Percentiles rank a stretch among this genome's conserved stretches.
Conservation (phyloP, 1,284 basidiomycete genomes). For the Cryptococcus sp. region DNA sequence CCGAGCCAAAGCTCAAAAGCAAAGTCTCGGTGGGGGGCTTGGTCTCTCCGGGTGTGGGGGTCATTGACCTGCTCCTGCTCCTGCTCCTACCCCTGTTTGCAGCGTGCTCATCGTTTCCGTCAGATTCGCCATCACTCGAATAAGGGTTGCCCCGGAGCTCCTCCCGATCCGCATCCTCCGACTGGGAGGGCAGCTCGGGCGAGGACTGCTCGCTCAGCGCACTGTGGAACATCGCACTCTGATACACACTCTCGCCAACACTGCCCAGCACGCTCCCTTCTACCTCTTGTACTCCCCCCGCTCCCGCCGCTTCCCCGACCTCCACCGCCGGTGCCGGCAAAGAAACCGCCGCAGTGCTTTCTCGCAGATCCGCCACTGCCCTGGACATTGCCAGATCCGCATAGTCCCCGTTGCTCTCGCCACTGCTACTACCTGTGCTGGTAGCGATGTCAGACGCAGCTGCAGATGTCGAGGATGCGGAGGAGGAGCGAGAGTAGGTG, state of each 20-base stretch:
- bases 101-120: not conserved
- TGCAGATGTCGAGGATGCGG: slow-evolving; percentile 20
- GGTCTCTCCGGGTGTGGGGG: slow-evolving; percentile 25
- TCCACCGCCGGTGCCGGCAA: slow-evolving; percentile 17
- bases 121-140: not conserved
- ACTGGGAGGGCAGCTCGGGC: too few relatives aligned
- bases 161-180: too few relatives aligned
- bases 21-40: slow-evolving; percentile 12
- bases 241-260: slow-evolving; percentile 28
- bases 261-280: too few relatives aligned
- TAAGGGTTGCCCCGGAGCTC: too few relatives aligned
- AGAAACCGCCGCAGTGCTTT: slow-evolving; percentile 23
- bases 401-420: slow-evolving; percentile 22
- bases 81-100: not conserved
- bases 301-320: too few relatives aligned
- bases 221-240: slow-evolving; percentile 30
- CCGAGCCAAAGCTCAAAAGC: slow-evolving; percentile 39
- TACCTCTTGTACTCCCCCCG: too few relatives aligned
- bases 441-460: slow-evolving; percentile 7
- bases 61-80: slow-evolving; percentile 16
- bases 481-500: slow-evolving; percentile 13
- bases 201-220: slow-evolving; percentile 21
- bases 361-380: slow-evolving; percentile 52
- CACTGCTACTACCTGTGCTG: slow-evolving; percentile 10
- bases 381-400: slow-evolving; percentile 52